Conservation (phyloP, 2,329 filamentous ascomycete species). For the Colletotrichum australisinense region DNA sequence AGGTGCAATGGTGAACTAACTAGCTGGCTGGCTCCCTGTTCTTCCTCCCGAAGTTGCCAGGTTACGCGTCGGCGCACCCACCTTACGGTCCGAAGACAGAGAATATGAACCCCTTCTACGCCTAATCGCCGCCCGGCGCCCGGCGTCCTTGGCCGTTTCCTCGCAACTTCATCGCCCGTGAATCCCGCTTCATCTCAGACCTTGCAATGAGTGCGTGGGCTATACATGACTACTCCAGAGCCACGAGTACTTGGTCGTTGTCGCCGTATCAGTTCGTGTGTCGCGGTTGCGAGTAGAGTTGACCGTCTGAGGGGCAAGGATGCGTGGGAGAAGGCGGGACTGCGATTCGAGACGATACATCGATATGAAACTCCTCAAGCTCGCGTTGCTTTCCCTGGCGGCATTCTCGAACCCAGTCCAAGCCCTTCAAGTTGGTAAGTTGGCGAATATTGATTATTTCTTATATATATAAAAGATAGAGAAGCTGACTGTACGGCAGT, state of each 20-base stretch:
- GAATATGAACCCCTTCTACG: slow-evolving; percentile 20
- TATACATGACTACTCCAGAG: background rate
- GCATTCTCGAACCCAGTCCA: background rate
- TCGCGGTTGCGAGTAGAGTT: background rate
- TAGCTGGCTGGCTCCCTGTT: background rate
- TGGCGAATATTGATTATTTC: background rate
- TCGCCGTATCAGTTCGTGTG: background rate
- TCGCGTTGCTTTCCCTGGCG: slow-evolving; percentile 8
- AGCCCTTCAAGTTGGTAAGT: background rate
- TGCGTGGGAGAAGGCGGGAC: background rate
- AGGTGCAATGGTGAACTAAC: background rate
- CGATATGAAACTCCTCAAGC: slow-evolving; percentile 2
- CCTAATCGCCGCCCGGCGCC: background rate
- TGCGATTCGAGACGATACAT: background rate
- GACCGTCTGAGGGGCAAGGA: slow-evolving; percentile 1
- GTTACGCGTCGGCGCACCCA: background rate
- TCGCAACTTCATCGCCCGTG: background rate
- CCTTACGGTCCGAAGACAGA: background rate
- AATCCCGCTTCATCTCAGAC: background rate
- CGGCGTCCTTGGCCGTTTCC: background rate
- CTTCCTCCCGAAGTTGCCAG: background rate
- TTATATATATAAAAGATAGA: background rate
- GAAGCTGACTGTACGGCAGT: slow-evolving; percentile 5
- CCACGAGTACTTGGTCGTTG: background rate
- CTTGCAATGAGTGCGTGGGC: background rate